These are phyloP conservation scores for Nitzschia putrida DNA, from an alignment of 108 stramenopile species.

Conservation along the genomic window DNA sequence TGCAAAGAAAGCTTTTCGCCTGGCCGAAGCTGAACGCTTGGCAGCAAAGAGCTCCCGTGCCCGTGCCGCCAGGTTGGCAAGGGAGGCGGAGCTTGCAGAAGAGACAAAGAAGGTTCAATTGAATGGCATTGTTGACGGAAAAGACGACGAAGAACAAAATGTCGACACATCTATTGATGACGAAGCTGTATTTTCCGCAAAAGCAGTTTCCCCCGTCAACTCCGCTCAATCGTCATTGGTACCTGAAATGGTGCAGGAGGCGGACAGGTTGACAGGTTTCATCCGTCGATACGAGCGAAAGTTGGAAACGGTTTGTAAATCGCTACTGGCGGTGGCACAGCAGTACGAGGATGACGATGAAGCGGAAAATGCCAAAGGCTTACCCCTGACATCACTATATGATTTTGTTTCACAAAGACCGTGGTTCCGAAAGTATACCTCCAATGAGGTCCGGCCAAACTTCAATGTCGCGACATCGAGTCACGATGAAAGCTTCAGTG, in stretches of 20 bases:
- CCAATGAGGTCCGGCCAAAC: not conserved
- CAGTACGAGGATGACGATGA: conserved; percentile 6
- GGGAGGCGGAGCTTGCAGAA: conserved; percentile 12
- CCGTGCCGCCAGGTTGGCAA: conserved; percentile 12
- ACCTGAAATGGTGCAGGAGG: conserved; percentile 29
- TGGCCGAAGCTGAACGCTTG: conserved; percentile 15
- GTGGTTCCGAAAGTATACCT: conserved; percentile 30
- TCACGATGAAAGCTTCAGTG: not conserved
- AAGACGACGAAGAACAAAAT: not conserved
- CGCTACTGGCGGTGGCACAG: conserved; percentile 25
- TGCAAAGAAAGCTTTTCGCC: not conserved
- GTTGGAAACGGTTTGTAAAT: conserved; percentile 36
- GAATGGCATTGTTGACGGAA: not conserved
- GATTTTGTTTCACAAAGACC: conserved; percentile 14
- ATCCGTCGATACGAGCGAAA: conserved; percentile 38
- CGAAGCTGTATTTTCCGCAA: not conserved
- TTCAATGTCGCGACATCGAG: not conserved
- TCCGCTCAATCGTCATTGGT: conserved; percentile 7
- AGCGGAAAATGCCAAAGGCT: conserved; percentile 3
- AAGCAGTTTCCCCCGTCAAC: not conserved
- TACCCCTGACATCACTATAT: conserved; percentile 23
- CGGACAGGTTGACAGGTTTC: conserved; percentile 29
- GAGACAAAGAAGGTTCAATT: not conserved
- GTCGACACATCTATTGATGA: not conserved
- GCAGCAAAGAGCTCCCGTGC: conserved; percentile 13